phyloP scores from a whole-genome alignment of 2,329 filamentous ascomycete species.

The Diaporthe australafricana region DNA sequence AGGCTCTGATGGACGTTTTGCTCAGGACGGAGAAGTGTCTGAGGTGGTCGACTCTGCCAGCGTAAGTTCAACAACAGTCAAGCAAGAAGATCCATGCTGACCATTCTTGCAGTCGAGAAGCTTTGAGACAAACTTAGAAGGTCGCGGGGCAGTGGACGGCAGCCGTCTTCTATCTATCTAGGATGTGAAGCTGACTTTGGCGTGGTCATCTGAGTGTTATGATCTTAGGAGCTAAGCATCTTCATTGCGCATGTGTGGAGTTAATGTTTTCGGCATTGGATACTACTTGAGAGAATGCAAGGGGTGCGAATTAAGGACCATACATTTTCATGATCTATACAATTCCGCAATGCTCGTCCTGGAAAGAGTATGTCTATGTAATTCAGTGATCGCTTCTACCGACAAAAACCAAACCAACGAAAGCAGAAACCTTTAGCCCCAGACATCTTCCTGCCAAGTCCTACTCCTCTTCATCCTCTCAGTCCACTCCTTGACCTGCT shows the following conservation, averaged over 20 bases:
- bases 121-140: not conserved
- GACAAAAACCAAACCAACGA: not conserved
- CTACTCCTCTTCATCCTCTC: slow-evolving; percentile 59
- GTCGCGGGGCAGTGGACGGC: no score
- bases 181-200: not conserved
- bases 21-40: slow-evolving; percentile 44
- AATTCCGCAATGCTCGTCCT: not conserved
- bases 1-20: slow-evolving; percentile 45
- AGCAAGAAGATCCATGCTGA: not conserved
- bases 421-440: slow-evolving; percentile 49
- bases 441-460: slow-evolving; percentile 67
- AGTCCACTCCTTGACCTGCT: slow-evolving; percentile 56
- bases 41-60: slow-evolving; percentile 36
- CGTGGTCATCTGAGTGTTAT: not conserved
- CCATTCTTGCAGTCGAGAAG: not conserved
- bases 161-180: no score
- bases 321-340: not conserved
- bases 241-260: not conserved
- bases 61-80: slow-evolving; percentile 15
- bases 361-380: not conserved
- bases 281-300: no score
- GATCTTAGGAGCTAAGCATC: not conserved
- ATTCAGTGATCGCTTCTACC: not conserved
- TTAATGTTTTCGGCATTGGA: not conserved
- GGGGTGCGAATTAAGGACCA: not conserved